Conservation (phyloP, 2,329 filamentous ascomycete species). For the Davidsoniella eucalypti region DNA sequence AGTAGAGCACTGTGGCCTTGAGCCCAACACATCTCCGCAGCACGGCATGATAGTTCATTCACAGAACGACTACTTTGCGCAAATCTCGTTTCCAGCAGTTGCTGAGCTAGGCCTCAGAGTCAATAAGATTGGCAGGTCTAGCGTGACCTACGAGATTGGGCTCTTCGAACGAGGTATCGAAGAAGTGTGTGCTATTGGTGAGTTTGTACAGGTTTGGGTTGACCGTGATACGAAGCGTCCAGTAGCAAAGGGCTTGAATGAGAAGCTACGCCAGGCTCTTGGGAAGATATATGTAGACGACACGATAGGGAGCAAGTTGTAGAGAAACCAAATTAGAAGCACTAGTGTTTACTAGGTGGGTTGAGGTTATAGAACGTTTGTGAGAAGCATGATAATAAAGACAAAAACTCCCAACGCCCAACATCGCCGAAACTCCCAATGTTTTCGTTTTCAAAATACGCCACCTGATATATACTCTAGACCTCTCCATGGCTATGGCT, state of each 20-base stretch:
- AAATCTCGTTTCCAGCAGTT: constrained; percentile 64
- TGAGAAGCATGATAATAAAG: no score
- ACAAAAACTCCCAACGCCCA: no score
- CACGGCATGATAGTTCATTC: constrained; percentile 76
- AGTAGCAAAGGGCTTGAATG: constrained; percentile 39
- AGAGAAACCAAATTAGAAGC: background rate
- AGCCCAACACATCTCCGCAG: constrained; percentile 52
- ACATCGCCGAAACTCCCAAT: no score
- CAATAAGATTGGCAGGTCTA: constrained; percentile 68
- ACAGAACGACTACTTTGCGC: constrained; percentile 70
- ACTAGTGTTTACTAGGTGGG: no score
- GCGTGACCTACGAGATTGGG: constrained; percentile 78
- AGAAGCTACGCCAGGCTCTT: constrained; percentile 40
- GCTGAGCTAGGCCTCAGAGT: constrained; percentile 71
- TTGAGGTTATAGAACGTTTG: no score
- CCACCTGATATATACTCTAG: background rate
- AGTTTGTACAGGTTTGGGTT: constrained; percentile 82
- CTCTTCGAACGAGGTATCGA: constrained; percentile 64
- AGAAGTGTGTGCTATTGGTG: constrained; percentile 65
- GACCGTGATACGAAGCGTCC: constrained; percentile 54
- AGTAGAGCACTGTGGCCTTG: constrained; percentile 57
- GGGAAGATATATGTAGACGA: constrained; percentile 32
- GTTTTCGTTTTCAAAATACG: background rate
- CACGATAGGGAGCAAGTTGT: constrained; percentile 12
- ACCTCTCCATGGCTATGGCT: background rate